Evolutionary conservation across 768 basidiomycete species (phyloP), one percentile per base, ranked within the genome.

Genomic region (Gelatoporia subvermispora): DNA sequence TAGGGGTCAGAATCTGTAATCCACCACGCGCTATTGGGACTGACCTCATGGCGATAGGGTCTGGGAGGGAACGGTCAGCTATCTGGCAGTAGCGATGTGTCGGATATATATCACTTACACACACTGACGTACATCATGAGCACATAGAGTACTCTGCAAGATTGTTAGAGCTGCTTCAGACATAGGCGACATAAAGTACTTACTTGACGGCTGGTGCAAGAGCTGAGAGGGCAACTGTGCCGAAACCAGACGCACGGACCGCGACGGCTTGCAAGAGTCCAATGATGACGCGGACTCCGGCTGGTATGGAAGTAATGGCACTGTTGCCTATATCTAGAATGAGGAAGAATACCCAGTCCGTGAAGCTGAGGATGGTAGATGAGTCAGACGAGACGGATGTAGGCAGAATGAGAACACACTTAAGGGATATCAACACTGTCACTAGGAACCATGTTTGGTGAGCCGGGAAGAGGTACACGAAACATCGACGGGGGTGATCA

Each of bases 361-460:
- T 84, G 48, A 72, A 58, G 36, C 91, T 93, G 49, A 2, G 21
- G n/a, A 21, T 18, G 22, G 7, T 22, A 35, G 9, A 20, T 13
- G 41, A 25, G 10, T 34, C 15, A 34, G 7, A 4, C n/a, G 18
- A 4, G 8, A 22, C 11, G 11, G 23, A 21, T 34, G 47, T 37
- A 53, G 43, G 38, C 22, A 44, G 20, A 5, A 36, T 18, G 34
- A 42, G n/a, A 61, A 50, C 82, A 44, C 59, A 93, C 92, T 81
- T 91, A 31, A 95, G 68, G 0, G 70, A 54, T 3, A 88, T 34
- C 20, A 96, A 72, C 20, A 94, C 64, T 1, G 78, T 76, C 1
- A 91, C 52, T 4, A 96, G 78, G 56, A 95, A 88, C 90, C 92
- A 93, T 3, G 93, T 96, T 61, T 96, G 93, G 59, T 93, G 90